phyloP scores from a whole-genome alignment of 2,329 filamentous ascomycete species.

The Pseudogymnoascus sp. region DNA sequence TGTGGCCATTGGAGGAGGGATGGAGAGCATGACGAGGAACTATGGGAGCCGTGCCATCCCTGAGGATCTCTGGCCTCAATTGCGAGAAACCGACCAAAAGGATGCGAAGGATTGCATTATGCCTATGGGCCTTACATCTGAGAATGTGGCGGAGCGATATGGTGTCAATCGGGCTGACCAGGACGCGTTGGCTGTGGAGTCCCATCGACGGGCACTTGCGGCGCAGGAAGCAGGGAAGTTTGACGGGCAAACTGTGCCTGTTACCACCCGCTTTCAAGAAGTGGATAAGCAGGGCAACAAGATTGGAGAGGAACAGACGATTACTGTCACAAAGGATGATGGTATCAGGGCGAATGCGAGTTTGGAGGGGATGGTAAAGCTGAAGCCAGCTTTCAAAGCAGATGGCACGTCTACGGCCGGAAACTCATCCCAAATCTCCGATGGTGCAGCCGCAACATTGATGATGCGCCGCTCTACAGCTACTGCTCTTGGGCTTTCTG shows the following conservation, averaged over 20 bases:
- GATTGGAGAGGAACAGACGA: conserved; percentile 46
- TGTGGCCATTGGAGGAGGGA: conserved; percentile 74
- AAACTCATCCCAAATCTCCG: conserved; percentile 78
- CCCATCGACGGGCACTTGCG: conserved; percentile 62
- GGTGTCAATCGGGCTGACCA: conserved; percentile 66
- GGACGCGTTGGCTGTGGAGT: conserved; percentile 71
- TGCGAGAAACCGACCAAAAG: conserved; percentile 54
- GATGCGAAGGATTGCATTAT: conserved; percentile 82
- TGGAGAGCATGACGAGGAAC: conserved; percentile 95
- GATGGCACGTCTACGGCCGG: conserved; percentile 76
- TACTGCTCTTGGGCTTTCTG: conserved; percentile 59
- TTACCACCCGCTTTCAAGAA: conserved; percentile 61
- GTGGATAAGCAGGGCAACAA: conserved; percentile 52
- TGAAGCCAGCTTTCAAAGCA: conserved; percentile 78
- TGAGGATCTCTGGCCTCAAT: conserved; percentile 66
- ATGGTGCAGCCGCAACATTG: conserved; percentile 76
- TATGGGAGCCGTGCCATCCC: conserved; percentile 83
- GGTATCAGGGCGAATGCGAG: conserved; percentile 65
- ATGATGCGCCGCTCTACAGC: conserved; percentile 81
- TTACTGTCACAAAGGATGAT: conserved; percentile 72
- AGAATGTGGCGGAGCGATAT: conserved; percentile 79
- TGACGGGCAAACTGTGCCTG: conserved; percentile 70
- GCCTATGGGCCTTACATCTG: conserved; percentile 85
- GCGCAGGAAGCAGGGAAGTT: conserved; percentile 66
- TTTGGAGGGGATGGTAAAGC: conserved; percentile 61